Percentiles rank a stretch among this genome's conserved stretches.
Evolutionary conservation across 2,329 filamentous ascomycete species (phyloP).

Genomic region (Microthyrium microscopicum): DNA sequence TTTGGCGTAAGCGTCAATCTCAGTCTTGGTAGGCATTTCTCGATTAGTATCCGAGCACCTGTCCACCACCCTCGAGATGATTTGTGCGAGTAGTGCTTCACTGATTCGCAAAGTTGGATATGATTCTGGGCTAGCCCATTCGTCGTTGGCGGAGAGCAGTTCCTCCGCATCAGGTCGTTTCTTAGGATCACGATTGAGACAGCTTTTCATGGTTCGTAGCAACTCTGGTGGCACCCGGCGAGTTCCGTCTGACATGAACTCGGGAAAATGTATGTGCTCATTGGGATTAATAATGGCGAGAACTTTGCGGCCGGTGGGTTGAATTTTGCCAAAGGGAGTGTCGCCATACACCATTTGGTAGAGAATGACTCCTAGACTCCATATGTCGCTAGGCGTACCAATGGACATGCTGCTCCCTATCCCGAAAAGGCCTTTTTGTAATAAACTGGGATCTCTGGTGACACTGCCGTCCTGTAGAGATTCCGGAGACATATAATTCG

Average conservation of each 20-base stretch:
- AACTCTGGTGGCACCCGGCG: constrained; percentile 38
- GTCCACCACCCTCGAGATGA: constrained; percentile 42
- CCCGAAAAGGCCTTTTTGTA: constrained; percentile 17
- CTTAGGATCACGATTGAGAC: constrained; percentile 40
- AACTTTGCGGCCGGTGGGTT: constrained; percentile 71
- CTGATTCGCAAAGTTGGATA: constrained; percentile 26
- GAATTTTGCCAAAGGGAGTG: constrained; percentile 86
- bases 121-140: constrained; percentile 41
- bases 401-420: constrained; percentile 85
- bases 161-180: constrained; percentile 40
- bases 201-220: constrained; percentile 37
- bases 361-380: constrained; percentile 89
- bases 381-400: constrained; percentile 89
- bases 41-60: constrained; percentile 37
- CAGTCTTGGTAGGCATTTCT: constrained; percentile 38
- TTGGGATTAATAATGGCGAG: constrained; percentile 71
- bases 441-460: constrained; percentile 18
- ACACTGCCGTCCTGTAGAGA: constrained; percentile 78
- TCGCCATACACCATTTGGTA: constrained; percentile 98
- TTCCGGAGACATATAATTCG: constrained; percentile 98
- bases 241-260: constrained; percentile 48
- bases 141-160: constrained; percentile 37
- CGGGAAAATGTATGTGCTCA: constrained; percentile 55
- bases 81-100: constrained; percentile 41
- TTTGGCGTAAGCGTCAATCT: constrained; percentile 29